Conservation (phyloP, 2,329 filamentous ascomycete species). For the Huntiella bhutanensis region DNA sequence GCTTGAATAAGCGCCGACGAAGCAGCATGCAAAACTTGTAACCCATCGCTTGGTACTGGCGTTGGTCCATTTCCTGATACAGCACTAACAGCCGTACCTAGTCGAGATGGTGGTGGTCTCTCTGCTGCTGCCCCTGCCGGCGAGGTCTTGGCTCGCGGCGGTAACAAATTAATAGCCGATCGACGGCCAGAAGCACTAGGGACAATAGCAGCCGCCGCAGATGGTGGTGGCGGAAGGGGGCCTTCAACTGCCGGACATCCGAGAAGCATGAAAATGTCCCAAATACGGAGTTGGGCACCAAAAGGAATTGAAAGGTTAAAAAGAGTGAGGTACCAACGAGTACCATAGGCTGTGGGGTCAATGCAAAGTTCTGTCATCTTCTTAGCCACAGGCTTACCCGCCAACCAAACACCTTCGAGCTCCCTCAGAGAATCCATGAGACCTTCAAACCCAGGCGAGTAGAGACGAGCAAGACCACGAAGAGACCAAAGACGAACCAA, state of each 20-base stretch:
- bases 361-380: constrained; percentile 66
- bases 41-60: constrained; percentile 23
- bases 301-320: constrained; percentile 97
- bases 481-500: constrained; percentile 84
- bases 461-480: constrained; percentile 68
- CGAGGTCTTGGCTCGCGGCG: constrained; percentile 86
- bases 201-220: background rate
- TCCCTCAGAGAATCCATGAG: constrained; percentile 72
- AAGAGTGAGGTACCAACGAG: constrained; percentile 88
- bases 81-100: constrained; percentile 1
- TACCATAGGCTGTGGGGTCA: constrained; percentile 81
- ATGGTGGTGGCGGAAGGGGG: constrained; percentile 10
- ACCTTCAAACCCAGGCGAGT: constrained; percentile 66
- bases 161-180: constrained; percentile 39
- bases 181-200: constrained; percentile 2
- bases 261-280: constrained; percentile 94
- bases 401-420: constrained; percentile 71
- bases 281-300: constrained; percentile 78
- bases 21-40: constrained; percentile 79
- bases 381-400: constrained; percentile 53
- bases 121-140: constrained; percentile 87
- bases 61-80: constrained; percentile 11
- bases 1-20: constrained; percentile 81
- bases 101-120: constrained; percentile 14
- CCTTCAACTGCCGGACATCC: constrained; percentile 43